Conservation (phyloP, 2,329 filamentous ascomycete genomes). For the Simplicillium sp. region DNA sequence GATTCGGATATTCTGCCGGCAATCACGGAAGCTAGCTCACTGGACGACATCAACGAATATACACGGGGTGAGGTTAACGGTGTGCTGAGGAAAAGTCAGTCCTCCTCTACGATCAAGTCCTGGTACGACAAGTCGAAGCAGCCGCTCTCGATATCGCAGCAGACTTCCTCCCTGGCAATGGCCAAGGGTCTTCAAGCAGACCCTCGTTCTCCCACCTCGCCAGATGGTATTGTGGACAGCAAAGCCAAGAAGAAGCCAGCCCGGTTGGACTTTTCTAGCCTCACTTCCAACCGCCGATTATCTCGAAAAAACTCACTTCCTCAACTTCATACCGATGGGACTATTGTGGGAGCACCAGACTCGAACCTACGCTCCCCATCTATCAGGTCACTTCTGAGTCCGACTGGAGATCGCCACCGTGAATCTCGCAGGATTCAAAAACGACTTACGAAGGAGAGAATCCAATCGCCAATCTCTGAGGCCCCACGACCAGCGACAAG, state of each 20-base stretch:
- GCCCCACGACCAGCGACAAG: constrained; percentile 13
- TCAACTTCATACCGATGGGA: constrained; percentile 20
- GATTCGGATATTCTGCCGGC: constrained; percentile 37
- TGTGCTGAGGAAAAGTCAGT: constrained; percentile 35
- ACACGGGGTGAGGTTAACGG: constrained; percentile 27
- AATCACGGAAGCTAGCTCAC: constrained; percentile 10
- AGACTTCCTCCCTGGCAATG: constrained; percentile 50
- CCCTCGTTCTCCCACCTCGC: constrained; percentile 35
- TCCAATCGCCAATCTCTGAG: constrained; percentile 14
- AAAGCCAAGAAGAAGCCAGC: constrained; percentile 32
- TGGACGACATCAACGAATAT: constrained; percentile 15
- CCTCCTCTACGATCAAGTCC: constrained; percentile 45
- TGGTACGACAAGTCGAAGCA: constrained; percentile 49
- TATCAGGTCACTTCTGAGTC: constrained; percentile 25
- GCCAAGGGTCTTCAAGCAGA: constrained; percentile 44
- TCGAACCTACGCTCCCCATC: constrained; percentile 32
- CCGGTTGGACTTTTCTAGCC: constrained; percentile 37
- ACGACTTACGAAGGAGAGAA: constrained; percentile 25
- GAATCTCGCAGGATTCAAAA: constrained; percentile 20
- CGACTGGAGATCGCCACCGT: constrained; percentile 12
- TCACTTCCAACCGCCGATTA: constrained; percentile 24
- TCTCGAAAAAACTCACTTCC: constrained; percentile 16
- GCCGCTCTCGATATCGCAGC: constrained; percentile 47
- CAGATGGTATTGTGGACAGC: constrained; percentile 16
- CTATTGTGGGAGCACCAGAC: constrained; percentile 23